Conservation (phyloP, 176 grass and related monocot genomes). For the sorghum (Sorghum bicolor) region Sorghum_bicolor_NCBIv3 NC_012871.2:75783501-75784000, state of each 20-base stretch:
- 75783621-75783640: not conserved
- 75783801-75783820: not conserved
- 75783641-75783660: slow-evolving; percentile 8
- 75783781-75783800: slow-evolving; percentile 44
- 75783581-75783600: slow-evolving; percentile 10
- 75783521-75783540: not conserved
- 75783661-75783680: slow-evolving; percentile 21
- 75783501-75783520: not conserved
- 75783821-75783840: slow-evolving; percentile 23
- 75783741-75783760: slow-evolving; percentile 3
- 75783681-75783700: slow-evolving; percentile 16
- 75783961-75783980: not conserved
- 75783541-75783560: not conserved
- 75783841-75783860: not conserved
- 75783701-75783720: not conserved
- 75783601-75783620: slow-evolving; percentile 13
- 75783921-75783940: not conserved
- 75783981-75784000: slow-evolving; percentile 19
- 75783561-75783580: not conserved
- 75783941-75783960: not conserved
- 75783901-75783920: not conserved
- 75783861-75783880: not conserved
- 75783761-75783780: not conserved
- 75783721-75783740: not conserved
- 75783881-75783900: not conserved